phyloP scores from a whole-genome alignment of 805 yeast species.

The Kodamaea jinghongensis region DNA sequence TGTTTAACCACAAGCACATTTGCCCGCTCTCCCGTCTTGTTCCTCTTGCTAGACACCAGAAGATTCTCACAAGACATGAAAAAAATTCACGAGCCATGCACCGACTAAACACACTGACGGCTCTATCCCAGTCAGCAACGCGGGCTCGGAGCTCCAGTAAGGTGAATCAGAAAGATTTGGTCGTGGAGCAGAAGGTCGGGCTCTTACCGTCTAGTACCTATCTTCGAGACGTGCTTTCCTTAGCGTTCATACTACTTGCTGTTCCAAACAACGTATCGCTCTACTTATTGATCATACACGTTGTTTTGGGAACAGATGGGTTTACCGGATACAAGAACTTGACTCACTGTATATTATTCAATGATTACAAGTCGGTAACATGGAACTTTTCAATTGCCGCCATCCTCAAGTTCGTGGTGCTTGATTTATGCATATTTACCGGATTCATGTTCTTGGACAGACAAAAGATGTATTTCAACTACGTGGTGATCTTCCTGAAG shows the following conservation, averaged over 20 bases:
- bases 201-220: slow-evolving; percentile 7
- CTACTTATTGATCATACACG: slow-evolving; percentile 11
- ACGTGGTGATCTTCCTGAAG: slow-evolving; percentile 14
- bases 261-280: slow-evolving; percentile 13
- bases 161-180: too few relatives aligned
- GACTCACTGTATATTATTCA: slow-evolving; percentile 9
- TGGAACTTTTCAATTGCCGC: slow-evolving; percentile 2
- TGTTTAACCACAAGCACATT: background rate
- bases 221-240: slow-evolving; percentile 14
- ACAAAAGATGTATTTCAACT: slow-evolving; percentile 13
- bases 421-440: slow-evolving; percentile 1
- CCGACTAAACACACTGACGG: slow-evolving; percentile 1
- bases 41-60: too few relatives aligned
- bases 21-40: background rate
- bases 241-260: slow-evolving; percentile 13
- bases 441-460: slow-evolving; percentile 6
- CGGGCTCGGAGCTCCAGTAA: too few relatives aligned
- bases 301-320: slow-evolving; percentile 13
- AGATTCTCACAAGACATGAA: slow-evolving; percentile 1
- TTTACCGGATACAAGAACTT: slow-evolving; percentile 15
- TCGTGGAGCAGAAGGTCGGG: too few relatives aligned
- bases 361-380: slow-evolving; percentile 3
- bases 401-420: slow-evolving; percentile 1
- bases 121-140: background rate
- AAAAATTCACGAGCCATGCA: slow-evolving; percentile 6